Conservation (phyloP, 1,284 basidiomycete genomes). For the Schizopora paradoxa region DNA sequence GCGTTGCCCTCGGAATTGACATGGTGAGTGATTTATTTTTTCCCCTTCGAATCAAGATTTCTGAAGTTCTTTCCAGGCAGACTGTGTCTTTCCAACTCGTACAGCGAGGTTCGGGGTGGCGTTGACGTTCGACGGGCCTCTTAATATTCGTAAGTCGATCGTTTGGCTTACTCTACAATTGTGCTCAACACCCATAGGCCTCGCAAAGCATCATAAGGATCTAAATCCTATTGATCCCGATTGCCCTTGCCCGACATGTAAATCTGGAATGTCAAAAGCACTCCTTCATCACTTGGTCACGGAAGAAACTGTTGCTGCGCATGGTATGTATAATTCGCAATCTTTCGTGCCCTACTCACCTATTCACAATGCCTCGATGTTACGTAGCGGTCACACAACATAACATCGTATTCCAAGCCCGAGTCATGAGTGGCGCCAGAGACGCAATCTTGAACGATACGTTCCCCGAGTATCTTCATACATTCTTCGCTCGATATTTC, state of each 20-base stretch:
- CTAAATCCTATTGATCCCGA: constrained; percentile 63
- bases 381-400: constrained; percentile 66
- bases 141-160: constrained; percentile 63
- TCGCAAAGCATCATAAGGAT: constrained; percentile 65
- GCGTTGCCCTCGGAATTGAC: constrained; percentile 82
- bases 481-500: constrained; percentile 72
- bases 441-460: constrained; percentile 70
- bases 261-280: constrained; percentile 56
- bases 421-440: constrained; percentile 72
- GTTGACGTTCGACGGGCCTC: constrained; percentile 68
- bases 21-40: constrained; percentile 49
- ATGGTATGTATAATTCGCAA: constrained; percentile 42
- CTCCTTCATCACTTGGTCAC: constrained; percentile 68
- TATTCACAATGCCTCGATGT: constrained; percentile 1
- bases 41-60: neutral
- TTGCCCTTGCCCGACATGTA: constrained; percentile 80
- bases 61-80: constrained; percentile 46
- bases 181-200: constrained; percentile 35
- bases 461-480: constrained; percentile 69
- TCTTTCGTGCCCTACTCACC: neutral
- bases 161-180: neutral
- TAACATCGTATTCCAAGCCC: constrained; percentile 78
- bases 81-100: constrained; percentile 85
- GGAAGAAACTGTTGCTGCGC: constrained; percentile 74
- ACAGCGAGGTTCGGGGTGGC: constrained; percentile 86